These are phyloP conservation scores for Butyriboletus loyo DNA, from an alignment of 768 basidiomycete species.

Conservation along the genomic window DNA sequence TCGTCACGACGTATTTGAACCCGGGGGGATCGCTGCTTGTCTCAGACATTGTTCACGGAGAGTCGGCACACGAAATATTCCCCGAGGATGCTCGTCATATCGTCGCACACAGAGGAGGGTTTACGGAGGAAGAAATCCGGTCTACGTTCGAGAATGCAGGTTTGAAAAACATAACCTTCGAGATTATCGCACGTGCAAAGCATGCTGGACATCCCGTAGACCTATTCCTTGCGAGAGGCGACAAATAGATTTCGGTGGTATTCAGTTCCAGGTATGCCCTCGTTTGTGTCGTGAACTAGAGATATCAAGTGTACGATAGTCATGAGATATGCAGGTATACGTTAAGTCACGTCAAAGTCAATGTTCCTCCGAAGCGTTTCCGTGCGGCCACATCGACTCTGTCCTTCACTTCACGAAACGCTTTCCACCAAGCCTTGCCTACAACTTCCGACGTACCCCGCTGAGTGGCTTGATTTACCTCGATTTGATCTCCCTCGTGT, in stretches of 20 bases:
- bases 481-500: slow-evolving; percentile 43
- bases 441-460: slow-evolving; percentile 39
- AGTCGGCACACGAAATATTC: slow-evolving; percentile 25
- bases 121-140: slow-evolving; percentile 48
- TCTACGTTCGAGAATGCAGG: slow-evolving; percentile 52
- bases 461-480: slow-evolving; percentile 31
- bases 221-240: slow-evolving; percentile 59
- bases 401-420: slow-evolving; percentile 66
- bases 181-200: slow-evolving; percentile 31
- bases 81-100: slow-evolving; percentile 38
- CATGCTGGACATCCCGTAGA: slow-evolving; percentile 33
- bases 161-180: slow-evolving; percentile 43
- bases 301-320: not conserved
- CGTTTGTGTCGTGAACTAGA: not conserved
- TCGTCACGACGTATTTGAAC: slow-evolving; percentile 54
- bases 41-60: slow-evolving; percentile 44
- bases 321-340: not conserved
- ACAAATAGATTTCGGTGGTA: slow-evolving; percentile 26
- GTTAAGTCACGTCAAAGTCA: slow-evolving; percentile 52
- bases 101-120: slow-evolving; percentile 55
- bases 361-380: slow-evolving; percentile 67
- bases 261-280: not conserved
- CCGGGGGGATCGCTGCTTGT: slow-evolving; percentile 61
- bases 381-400: slow-evolving; percentile 63
- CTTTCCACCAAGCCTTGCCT: slow-evolving; percentile 78